Evolutionary conservation across 75 land plant genomes (phyloP), one percentile per base, ranked within the genome.

Genomic region (Selaginella moellendorffii): DNA sequence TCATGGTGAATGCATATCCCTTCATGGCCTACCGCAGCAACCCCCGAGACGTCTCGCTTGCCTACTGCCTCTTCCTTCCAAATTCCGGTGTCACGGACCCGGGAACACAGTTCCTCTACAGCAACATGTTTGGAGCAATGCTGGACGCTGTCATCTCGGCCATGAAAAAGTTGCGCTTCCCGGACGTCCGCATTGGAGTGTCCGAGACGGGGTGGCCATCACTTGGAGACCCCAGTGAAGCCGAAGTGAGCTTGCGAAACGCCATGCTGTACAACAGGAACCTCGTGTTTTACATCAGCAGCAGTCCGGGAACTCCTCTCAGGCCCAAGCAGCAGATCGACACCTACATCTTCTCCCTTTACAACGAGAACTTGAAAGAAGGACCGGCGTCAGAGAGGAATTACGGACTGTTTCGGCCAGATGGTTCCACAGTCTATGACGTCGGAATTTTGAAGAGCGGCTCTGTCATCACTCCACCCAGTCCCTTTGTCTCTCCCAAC

Each of bases 201-300:
- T 9, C 61, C 2, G 68, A 66, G 24, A 53, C 68, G 21, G 68
- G 68, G 1, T 66, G 68, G 68, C 68, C 68, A 1, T 66, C 68
- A 1, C 2, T 5, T 1, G 68, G 68, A 22, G 68, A 54, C 25
- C n/a, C 68, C 17, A 24, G 26, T 28, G 68, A 66, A 19, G n/a
- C 25, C 18, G 64, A 27, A 20, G 65, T 23, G 2, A 26, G 28
- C 1, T n/a, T 66, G 9, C 5, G 20, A 10, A 66, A 66, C 27
- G 68, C 68, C 1, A 46, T 31, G 68, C 5, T 9, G 2, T 66
- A 54, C 27, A 53, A 54, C 64, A 53, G 19, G 52, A 66, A 66
- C 23, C 64, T 66, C 5, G 23, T 66, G 10, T 2, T 17, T 12
- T 23, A 66, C 27, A 23, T 66, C 2, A 22, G 26, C 52, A 31